Percentiles rank a stretch among this genome's conserved stretches.
Evolutionary conservation across 345 rosid species (phyloP).

Genomic region (Euclidium syriacum): DNA sequence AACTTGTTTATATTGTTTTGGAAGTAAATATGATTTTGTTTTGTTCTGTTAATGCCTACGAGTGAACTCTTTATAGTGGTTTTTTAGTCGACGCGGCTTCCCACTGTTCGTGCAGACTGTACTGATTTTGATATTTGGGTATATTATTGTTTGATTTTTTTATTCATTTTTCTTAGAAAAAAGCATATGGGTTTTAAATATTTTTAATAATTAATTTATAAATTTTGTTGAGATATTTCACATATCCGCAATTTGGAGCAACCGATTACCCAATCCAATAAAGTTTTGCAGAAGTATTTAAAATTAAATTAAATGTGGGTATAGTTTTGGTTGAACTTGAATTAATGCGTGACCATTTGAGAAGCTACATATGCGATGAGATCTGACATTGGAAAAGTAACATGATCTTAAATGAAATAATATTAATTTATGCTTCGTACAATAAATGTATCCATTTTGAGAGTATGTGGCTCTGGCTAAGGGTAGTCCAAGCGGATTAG

Average conservation of each 20-base stretch:
- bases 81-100: conserved; percentile 1
- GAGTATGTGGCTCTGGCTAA: neutral
- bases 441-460: neutral
- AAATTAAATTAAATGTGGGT: neutral
- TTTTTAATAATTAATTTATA: neutral
- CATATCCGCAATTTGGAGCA: neutral
- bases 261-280: neutral
- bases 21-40: conserved; percentile 3
- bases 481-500: neutral
- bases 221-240: neutral
- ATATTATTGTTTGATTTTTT: neutral
- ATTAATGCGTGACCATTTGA: neutral
- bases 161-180: neutral
- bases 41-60: conserved; percentile 1
- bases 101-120: neutral
- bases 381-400: conserved; percentile 25
- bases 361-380: conserved; percentile 6
- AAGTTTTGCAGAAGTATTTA: neutral
- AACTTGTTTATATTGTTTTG: neutral
- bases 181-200: neutral
- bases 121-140: neutral
- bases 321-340: neutral
- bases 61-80: conserved; percentile 21
- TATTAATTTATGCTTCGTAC: neutral
- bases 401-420: neutral